Conservation (phyloP, 1,284 basidiomycete species). For the Moesziomyces antarcticus region DNA sequence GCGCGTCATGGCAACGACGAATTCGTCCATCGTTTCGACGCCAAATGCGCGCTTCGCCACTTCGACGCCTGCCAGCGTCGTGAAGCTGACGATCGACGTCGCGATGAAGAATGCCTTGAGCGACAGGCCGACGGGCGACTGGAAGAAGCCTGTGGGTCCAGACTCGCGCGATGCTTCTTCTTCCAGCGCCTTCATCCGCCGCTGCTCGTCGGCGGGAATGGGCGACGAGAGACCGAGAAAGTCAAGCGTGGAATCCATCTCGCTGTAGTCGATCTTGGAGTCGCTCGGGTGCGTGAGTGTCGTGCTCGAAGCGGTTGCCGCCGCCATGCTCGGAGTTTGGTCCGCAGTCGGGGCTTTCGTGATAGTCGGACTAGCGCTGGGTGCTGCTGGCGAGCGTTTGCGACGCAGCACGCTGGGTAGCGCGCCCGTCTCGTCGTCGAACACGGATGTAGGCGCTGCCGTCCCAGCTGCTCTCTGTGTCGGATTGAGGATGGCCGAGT, state of each 20-base stretch:
- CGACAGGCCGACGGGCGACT: constrained; percentile 43
- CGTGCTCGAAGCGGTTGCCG: neutral
- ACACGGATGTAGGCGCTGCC: constrained; percentile 39
- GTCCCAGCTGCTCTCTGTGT: constrained; percentile 7
- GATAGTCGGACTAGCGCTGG: no score
- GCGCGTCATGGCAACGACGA: constrained; percentile 41
- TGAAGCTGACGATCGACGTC: constrained; percentile 32
- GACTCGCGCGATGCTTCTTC: constrained; percentile 3
- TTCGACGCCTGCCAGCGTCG: constrained; percentile 26
- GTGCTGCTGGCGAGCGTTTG: constrained; percentile 3
- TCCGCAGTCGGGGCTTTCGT: neutral
- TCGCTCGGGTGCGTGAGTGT: constrained; percentile 9
- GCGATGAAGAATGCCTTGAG: constrained; percentile 49
- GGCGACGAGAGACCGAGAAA: constrained; percentile 42
- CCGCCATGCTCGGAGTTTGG: neutral
- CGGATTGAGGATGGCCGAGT: constrained; percentile 23
- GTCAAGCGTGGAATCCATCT: constrained; percentile 49
- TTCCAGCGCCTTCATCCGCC: constrained; percentile 18
- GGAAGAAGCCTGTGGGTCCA: constrained; percentile 17
- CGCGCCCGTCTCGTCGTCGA: constrained; percentile 33
- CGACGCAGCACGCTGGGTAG: constrained; percentile 31
- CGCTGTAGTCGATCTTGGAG: constrained; percentile 39
- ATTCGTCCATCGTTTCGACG: constrained; percentile 47
- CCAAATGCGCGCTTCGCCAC: constrained; percentile 22
- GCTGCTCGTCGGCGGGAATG: constrained; percentile 30